A percentile compares a stretch with the other conserved stretches of the same genome.
These are phyloP conservation scores for Chaetomiaceae sp. DNA, from an alignment of 2,329 filamentous ascomycete genomes.

Conservation along the genomic window DNA sequence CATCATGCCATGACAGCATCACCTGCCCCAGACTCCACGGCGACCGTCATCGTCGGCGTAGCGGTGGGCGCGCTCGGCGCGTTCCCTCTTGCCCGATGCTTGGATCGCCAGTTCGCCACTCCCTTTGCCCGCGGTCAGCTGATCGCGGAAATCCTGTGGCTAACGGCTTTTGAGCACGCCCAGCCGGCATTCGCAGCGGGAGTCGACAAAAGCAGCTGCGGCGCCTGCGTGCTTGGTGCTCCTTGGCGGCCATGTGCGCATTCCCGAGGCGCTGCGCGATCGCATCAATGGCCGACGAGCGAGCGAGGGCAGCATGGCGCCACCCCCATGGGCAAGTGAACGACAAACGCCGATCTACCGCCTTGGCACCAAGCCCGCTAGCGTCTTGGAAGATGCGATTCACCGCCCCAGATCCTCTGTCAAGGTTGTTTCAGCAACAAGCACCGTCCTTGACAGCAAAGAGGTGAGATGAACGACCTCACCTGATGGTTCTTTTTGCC, in stretches of 20 bases:
- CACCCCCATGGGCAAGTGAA: neutral
- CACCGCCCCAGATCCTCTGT: neutral
- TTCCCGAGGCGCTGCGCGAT: neutral
- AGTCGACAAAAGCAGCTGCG: neutral
- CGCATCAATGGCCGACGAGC: neutral
- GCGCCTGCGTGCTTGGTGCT: neutral
- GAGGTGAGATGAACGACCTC: no score
- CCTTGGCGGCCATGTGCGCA: conserved; percentile 9
- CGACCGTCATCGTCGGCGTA: neutral
- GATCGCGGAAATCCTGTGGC: neutral
- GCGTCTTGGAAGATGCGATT: conserved; percentile 16
- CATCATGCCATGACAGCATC: no score
- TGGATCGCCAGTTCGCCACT: neutral
- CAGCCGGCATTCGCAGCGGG: conserved; percentile 20
- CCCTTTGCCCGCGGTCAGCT: conserved; percentile 5
- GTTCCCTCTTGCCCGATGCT: neutral
- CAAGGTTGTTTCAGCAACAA: neutral
- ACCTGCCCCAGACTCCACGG: neutral
- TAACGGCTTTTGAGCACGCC: conserved; percentile 11
- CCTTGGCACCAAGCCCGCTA: conserved; percentile 14
- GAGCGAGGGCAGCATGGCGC: conserved; percentile 4
- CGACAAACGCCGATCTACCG: conserved; percentile 6
- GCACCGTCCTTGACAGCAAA: neutral
- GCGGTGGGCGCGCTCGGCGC: no score
- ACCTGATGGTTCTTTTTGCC: no score